These are phyloP conservation scores for Cladosporium velox DNA, from an alignment of 2,329 filamentous ascomycete genomes.

Conservation along the genomic window DNA sequence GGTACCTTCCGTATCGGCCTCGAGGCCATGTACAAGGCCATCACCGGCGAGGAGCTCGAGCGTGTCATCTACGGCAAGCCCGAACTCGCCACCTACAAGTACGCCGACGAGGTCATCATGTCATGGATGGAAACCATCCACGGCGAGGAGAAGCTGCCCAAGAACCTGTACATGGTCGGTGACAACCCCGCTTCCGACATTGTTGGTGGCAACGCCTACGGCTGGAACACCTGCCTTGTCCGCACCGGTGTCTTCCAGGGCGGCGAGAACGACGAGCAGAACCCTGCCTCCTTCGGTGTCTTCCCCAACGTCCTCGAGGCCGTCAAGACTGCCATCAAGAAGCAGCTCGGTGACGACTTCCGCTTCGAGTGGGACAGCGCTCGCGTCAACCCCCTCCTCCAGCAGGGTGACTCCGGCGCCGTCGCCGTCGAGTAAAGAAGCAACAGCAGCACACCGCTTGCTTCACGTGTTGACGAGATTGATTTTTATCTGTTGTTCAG, in stretches of 20 bases:
- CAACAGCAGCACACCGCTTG: background rate
- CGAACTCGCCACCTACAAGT: constrained; percentile 74
- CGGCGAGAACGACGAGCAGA: constrained; percentile 72
- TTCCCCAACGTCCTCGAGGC: constrained; percentile 73
- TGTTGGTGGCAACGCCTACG: constrained; percentile 76
- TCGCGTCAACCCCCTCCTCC: constrained; percentile 66
- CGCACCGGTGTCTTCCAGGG: constrained; percentile 78
- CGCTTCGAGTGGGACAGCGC: constrained; percentile 69
- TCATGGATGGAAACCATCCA: constrained; percentile 77
- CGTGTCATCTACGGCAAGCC: constrained; percentile 77
- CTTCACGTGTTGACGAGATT: constrained; percentile 20
- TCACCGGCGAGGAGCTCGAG: constrained; percentile 70
- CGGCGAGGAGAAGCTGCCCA: constrained; percentile 67
- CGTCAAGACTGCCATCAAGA: constrained; percentile 65
- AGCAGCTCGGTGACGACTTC: constrained; percentile 73
- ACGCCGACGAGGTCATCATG: constrained; percentile 71
- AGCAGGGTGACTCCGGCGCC: constrained; percentile 26
- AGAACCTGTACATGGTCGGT: constrained; percentile 75
- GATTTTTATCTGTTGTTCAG: constrained; percentile 15
- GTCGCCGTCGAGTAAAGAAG: constrained; percentile 31
- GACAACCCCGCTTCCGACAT: constrained; percentile 76
- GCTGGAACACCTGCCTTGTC: constrained; percentile 78
- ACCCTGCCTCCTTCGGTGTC: constrained; percentile 75
- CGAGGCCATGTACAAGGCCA: constrained; percentile 71
- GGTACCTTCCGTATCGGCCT: constrained; percentile 74